Evolutionary conservation across 768 basidiomycete species (phyloP).

Genomic region (Megacollybia marginata): DNA sequence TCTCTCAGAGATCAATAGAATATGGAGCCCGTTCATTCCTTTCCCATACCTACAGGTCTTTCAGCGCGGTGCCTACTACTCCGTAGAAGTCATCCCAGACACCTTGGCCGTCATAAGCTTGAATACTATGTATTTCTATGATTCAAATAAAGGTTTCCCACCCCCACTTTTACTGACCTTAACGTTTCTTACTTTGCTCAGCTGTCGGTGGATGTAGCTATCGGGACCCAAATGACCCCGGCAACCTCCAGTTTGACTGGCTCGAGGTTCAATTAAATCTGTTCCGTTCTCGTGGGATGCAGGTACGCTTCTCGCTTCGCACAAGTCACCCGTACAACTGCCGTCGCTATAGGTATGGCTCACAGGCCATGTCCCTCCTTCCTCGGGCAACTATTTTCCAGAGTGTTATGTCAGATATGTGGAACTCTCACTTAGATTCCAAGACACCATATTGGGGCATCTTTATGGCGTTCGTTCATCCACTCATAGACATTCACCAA

Average conservation of each 20-base stretch:
- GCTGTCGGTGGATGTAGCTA: conserved; percentile 72
- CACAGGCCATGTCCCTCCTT: conserved; percentile 79
- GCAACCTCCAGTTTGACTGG: conserved; percentile 86
- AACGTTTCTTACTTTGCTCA: conserved; percentile 17
- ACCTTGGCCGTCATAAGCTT: conserved; percentile 73
- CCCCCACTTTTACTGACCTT: background rate
- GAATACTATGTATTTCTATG: conserved; percentile 90
- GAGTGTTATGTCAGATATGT: conserved; percentile 75
- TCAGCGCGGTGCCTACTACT: conserved; percentile 81
- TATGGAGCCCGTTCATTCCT: conserved; percentile 80
- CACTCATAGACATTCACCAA: background rate
- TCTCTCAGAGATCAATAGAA: conserved; percentile 31
- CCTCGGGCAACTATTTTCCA: conserved; percentile 70
- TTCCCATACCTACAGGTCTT: conserved; percentile 75
- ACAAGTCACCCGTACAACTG: background rate
- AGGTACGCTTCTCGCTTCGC: conserved; percentile 35
- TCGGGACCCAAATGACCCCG: conserved; percentile 66
- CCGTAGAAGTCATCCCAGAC: conserved; percentile 72
- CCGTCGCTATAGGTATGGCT: conserved; percentile 34
- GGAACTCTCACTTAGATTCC: conserved; percentile 73
- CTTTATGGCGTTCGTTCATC: conserved; percentile 62
- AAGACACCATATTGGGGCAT: conserved; percentile 85
- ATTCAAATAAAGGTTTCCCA: conserved; percentile 71
- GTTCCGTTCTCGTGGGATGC: conserved; percentile 65
- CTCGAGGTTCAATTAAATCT: conserved; percentile 73